Evolutionary conservation across 208 protist species (phyloP).

Genomic region (Vickermania ingenoplastis): DNA sequence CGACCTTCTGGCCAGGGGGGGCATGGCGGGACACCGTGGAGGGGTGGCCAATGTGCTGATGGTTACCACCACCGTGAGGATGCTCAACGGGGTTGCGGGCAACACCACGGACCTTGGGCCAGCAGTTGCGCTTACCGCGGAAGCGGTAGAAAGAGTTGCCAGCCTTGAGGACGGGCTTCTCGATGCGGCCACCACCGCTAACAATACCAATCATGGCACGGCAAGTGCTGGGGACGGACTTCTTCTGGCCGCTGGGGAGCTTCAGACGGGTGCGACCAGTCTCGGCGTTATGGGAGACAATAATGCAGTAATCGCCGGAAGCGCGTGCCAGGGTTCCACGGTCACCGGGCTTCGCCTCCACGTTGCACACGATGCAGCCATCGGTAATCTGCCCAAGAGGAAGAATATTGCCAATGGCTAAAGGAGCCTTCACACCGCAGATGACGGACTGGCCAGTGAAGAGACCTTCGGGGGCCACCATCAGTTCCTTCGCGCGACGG

Average conservation of each 20-base stretch:
- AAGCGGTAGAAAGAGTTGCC: constrained; percentile 98
- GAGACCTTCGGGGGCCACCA: constrained; percentile 98
- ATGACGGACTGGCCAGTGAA: constrained; percentile 99
- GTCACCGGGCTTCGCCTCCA: constrained; percentile 96
- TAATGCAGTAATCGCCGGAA: constrained; percentile 96
- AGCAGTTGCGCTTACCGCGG: constrained; percentile 98
- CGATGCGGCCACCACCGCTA: constrained; percentile 97
- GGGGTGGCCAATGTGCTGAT: constrained; percentile 99
- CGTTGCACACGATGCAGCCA: constrained; percentile 99
- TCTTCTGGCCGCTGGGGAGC: constrained; percentile 98
- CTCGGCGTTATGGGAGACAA: constrained; percentile 96
- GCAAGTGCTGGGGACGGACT: constrained; percentile 88
- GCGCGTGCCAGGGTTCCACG: constrained; percentile 92
- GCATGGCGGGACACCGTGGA: constrained; percentile 86
- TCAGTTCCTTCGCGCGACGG: constrained; percentile 88
- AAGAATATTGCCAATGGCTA: constrained; percentile 97
- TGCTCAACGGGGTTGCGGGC: constrained; percentile 99
- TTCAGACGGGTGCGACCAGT: constrained; percentile 95
- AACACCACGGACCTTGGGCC: constrained; percentile 98
- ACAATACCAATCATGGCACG: constrained; percentile 98
- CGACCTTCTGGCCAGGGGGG: constrained; percentile 93
- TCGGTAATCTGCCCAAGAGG: constrained; percentile 96
- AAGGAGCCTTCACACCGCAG: constrained; percentile 94
- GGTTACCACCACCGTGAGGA: constrained; percentile 99
- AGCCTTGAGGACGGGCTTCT: constrained; percentile 99